phyloP scores from a whole-genome alignment of 306 rosid species.

The Dicorynia guianensis region DNA sequence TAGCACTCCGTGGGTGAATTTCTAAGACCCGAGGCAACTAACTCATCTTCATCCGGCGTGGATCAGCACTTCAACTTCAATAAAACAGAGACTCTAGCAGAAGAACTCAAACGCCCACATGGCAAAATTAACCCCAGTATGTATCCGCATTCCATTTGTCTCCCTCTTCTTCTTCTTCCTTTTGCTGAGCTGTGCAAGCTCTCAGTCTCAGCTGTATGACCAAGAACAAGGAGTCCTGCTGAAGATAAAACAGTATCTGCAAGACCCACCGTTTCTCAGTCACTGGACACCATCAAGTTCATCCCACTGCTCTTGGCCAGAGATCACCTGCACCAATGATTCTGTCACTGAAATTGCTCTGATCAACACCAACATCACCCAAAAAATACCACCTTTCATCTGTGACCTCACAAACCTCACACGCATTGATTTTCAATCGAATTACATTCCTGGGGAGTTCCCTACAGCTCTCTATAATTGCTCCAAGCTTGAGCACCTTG shows the following conservation, averaged over 20 bases:
- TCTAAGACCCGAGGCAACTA: too few species aligned
- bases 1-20: too few species aligned
- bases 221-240: constrained; percentile 53
- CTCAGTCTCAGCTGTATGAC: constrained; percentile 39
- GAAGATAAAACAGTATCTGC: constrained; percentile 46
- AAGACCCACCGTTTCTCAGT: constrained; percentile 37
- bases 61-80: neutral
- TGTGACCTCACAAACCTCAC: constrained; percentile 62
- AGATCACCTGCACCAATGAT: constrained; percentile 47
- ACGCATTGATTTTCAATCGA: constrained; percentile 19
- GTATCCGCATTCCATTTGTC: neutral
- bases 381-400: constrained; percentile 52
- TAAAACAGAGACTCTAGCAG: neutral
- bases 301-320: constrained; percentile 62
- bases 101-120: constrained; percentile 26
- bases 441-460: constrained; percentile 47
- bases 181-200: constrained; percentile 33
- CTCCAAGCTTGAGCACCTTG: constrained; percentile 46
- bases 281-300: constrained; percentile 50
- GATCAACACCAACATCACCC: neutral
- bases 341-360: constrained; percentile 47
- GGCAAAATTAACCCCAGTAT: constrained; percentile 12
- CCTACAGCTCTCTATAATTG: constrained; percentile 54
- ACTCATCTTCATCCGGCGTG: too few species aligned
- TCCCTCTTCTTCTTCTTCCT: constrained; percentile 31